Evolutionary conservation across 129 eudicot species (phyloP).

Genomic region (Helianthus tuberosus): DNA sequence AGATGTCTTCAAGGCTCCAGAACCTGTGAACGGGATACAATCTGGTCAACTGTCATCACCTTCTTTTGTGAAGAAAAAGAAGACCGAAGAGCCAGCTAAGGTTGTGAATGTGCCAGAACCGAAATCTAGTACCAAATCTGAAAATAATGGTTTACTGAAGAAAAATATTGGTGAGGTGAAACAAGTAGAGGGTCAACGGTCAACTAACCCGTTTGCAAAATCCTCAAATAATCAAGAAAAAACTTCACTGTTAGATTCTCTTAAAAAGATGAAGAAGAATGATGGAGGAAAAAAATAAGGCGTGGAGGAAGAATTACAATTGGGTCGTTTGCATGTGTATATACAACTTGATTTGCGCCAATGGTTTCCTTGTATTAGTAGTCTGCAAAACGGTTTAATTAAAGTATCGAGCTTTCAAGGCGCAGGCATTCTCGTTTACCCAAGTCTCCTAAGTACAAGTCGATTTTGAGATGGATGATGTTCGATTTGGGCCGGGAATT

Average conservation of each 20-base stretch:
- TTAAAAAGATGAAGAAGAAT: conserved; percentile 72
- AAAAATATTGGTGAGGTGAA: conserved; percentile 39
- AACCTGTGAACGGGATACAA: conserved; percentile 37
- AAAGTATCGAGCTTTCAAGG: neutral
- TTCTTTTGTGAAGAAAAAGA: conserved; percentile 44
- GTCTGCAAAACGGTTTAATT: neutral
- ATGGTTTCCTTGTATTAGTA: conserved; percentile 14
- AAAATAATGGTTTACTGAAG: conserved; percentile 35
- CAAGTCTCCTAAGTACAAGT: neutral
- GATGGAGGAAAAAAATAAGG: conserved; percentile 41
- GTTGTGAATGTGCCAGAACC: conserved; percentile 36
- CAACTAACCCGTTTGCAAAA: conserved; percentile 84
- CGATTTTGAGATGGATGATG: conserved; percentile 2
- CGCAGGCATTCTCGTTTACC: neutral
- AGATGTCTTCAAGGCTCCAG: conserved; percentile 44
- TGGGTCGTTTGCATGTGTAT: conserved; percentile 7
- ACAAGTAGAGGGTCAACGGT: conserved; percentile 30
- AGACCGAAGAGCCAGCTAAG: conserved; percentile 39
- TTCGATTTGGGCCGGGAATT: neutral
- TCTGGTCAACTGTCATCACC: conserved; percentile 41
- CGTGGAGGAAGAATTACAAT: neutral
- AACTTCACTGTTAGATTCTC: conserved; percentile 76
- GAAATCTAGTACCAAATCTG: conserved; percentile 34
- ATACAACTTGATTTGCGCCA: conserved; percentile 7
- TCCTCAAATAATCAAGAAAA: conserved; percentile 61